Conservation (phyloP, 1,139 yeast genomes). For the Suhomyces chickasaworum region DNA sequence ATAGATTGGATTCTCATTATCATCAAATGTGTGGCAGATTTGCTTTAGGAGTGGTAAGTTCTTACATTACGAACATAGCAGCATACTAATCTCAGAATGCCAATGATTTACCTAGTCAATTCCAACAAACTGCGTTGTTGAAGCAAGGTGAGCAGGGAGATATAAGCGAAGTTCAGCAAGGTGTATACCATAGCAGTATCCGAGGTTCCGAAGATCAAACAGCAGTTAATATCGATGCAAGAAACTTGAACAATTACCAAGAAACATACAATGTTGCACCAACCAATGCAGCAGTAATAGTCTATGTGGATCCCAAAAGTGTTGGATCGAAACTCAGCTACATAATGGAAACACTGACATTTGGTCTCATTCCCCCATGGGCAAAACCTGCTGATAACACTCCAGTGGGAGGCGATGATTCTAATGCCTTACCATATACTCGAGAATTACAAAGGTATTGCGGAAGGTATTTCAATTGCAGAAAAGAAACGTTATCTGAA, state of each 20-base stretch:
- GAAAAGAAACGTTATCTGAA: conserved; percentile 55
- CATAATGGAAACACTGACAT: conserved; percentile 41
- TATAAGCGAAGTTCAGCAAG: conserved; percentile 9
- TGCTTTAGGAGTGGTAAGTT: conserved; percentile 45
- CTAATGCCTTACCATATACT: conserved; percentile 20
- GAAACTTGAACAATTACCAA: conserved; percentile 18
- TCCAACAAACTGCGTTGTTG: conserved; percentile 28
- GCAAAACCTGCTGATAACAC: conserved; percentile 38
- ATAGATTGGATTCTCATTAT: background rate
- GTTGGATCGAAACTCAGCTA: conserved; percentile 19
- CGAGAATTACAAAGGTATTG: conserved; percentile 36
- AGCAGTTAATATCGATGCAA: conserved; percentile 14
- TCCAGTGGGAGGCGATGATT: conserved; percentile 21
- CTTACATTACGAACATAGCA: background rate
- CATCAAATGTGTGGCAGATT: conserved; percentile 24
- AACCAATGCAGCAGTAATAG: conserved; percentile 38
- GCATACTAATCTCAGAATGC: conserved; percentile 26
- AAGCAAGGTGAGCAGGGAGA: conserved; percentile 11
- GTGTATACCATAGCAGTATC: conserved; percentile 10
- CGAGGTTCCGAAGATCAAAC: conserved; percentile 10
- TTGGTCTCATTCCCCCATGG: conserved; percentile 48
- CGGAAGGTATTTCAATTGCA: conserved; percentile 58
- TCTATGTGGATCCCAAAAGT: conserved; percentile 24
- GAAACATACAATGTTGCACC: conserved; percentile 47
- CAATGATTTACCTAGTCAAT: conserved; percentile 33